Base-by-base conservation (phyloP, 495 filamentous ascomycete species). In the Penicillium taxi region DNA sequence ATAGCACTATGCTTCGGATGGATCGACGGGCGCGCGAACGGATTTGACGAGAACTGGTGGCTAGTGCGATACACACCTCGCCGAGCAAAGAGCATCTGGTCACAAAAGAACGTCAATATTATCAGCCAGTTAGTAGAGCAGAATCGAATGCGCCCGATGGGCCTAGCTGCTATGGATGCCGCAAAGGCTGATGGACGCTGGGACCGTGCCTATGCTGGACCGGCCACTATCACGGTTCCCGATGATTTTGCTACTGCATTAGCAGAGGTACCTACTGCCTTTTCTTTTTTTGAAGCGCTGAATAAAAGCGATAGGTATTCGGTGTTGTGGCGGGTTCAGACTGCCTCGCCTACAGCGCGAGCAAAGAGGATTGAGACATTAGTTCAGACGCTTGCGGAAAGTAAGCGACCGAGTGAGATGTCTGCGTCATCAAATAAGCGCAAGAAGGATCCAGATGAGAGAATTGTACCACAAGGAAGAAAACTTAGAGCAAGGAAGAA, bases 1-100 rank as follows among this genome's bases (percentile, higher is more conserved):
- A 49, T 58, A 17, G 72, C 73, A 5, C 54, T 78, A 2, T 78
- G 74, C 44, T 70, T 69, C 41, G 73, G 74, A 5, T 78, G 74
- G 74, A 78, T 78, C 34, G 74, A 78, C 48, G 74, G 73, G 3
- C 73, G 73, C 32, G 61, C 55, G 0, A 64, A 67, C 15, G 39
- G 47, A 15, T 52, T 61, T 37, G 58, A 72, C 39, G 47, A 55
- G 5, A 31, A 55, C 12, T 62, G 52, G 50, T 70, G 66, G 56
- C 34, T 72, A 7, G 69, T 70, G 37, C 60, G 66, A 2, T 77
- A 74, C 56, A 76, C 73, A 2, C 72, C 73, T 2, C 72, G 74
- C 2, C 64, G 71, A 11, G 40, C 61, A 29, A 67, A 64, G 35
- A 74, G 70, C 45, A 49, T 70, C 21, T 78, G 73, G 75, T 77